These are phyloP conservation scores for Nemania serpens DNA, from an alignment of 2,329 filamentous ascomycete genomes.

Conservation along the genomic window DNA sequence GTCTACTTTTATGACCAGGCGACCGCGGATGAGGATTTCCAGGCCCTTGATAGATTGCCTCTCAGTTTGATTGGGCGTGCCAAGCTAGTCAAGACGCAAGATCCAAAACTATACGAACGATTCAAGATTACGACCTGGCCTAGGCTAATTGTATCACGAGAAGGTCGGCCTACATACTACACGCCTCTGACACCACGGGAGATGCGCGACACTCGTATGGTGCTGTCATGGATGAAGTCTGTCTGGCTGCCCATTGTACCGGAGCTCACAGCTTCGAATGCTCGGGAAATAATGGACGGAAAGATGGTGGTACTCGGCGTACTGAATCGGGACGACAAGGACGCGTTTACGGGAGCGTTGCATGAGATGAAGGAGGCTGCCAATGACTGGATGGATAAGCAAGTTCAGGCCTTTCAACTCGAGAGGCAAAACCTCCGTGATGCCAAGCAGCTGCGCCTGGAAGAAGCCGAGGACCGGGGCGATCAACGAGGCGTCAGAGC, in stretches of 20 bases:
- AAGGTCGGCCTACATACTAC: slow-evolving; percentile 90
- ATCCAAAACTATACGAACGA: slow-evolving; percentile 72
- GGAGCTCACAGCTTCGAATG: slow-evolving; percentile 88
- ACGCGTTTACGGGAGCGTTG: slow-evolving; percentile 77
- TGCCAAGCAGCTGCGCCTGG: slow-evolving; percentile 91
- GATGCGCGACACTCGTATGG: slow-evolving; percentile 83
- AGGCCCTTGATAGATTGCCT: slow-evolving; percentile 82
- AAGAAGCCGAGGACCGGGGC: slow-evolving; percentile 91
- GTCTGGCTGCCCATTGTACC: slow-evolving; percentile 97
- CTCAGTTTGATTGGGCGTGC: slow-evolving; percentile 89
- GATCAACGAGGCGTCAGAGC: slow-evolving; percentile 84
- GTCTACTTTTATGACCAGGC: slow-evolving; percentile 97
- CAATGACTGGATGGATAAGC: slow-evolving; percentile 97
- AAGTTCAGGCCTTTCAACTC: slow-evolving; percentile 86
- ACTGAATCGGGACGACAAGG: slow-evolving; percentile 76
- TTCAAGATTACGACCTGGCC: slow-evolving; percentile 99
- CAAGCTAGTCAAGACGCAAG: slow-evolving; percentile 89
- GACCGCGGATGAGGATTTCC: slow-evolving; percentile 89
- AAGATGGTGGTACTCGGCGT: slow-evolving; percentile 95
- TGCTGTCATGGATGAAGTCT: slow-evolving; percentile 91
- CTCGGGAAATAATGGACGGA: slow-evolving; percentile 91
- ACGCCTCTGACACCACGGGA: slow-evolving; percentile 83
- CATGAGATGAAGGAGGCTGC: slow-evolving; percentile 95
- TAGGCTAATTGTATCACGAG: slow-evolving; percentile 84
- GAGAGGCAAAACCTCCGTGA: slow-evolving; percentile 93